phyloP scores from a whole-genome alignment of 164 flowering plant genomes.

The Liriodendron chinense region DNA sequence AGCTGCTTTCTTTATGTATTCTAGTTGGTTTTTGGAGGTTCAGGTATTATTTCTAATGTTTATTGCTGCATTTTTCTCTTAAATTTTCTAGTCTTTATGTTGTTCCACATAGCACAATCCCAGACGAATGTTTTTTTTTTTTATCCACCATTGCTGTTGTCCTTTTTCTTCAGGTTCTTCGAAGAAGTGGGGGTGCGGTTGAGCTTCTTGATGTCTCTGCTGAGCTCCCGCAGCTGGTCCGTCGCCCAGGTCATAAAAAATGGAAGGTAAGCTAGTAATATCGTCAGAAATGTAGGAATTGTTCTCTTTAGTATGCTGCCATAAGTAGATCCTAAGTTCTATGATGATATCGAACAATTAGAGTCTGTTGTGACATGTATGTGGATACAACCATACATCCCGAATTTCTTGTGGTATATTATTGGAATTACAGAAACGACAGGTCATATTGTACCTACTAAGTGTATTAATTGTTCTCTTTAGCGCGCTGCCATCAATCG shows the following conservation, averaged over 20 bases:
- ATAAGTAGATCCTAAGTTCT: too few relatives aligned
- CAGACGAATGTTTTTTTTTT: not conserved
- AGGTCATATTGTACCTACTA: too few relatives aligned
- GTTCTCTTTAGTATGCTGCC: not conserved
- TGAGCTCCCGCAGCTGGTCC: slow-evolving; percentile 82
- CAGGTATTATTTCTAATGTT: too few relatives aligned
- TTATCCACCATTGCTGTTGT: not conserved
- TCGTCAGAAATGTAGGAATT: not conserved
- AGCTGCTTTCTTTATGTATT: not conserved
- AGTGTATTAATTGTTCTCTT: too few relatives aligned
- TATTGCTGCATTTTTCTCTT: too few relatives aligned
- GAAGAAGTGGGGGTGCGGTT: slow-evolving; percentile 74
- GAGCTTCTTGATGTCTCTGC: slow-evolving; percentile 86
- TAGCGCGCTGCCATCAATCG: too few relatives aligned
- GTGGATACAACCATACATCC: too few relatives aligned
- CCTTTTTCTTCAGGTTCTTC: slow-evolving; percentile 49
- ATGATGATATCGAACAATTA: too few relatives aligned
- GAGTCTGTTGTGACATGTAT: too few relatives aligned
- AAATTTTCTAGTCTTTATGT: too few relatives aligned
- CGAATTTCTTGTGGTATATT: too few relatives aligned
- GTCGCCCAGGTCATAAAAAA: slow-evolving; percentile 80
- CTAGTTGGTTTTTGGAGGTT: not conserved
- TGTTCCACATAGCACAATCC: not conserved
- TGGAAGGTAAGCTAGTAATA: slow-evolving; percentile 73
- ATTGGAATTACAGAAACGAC: too few relatives aligned